phyloP scores from a whole-genome alignment of 2,329 filamentous ascomycete species.

The Neonectria coccinea region DNA sequence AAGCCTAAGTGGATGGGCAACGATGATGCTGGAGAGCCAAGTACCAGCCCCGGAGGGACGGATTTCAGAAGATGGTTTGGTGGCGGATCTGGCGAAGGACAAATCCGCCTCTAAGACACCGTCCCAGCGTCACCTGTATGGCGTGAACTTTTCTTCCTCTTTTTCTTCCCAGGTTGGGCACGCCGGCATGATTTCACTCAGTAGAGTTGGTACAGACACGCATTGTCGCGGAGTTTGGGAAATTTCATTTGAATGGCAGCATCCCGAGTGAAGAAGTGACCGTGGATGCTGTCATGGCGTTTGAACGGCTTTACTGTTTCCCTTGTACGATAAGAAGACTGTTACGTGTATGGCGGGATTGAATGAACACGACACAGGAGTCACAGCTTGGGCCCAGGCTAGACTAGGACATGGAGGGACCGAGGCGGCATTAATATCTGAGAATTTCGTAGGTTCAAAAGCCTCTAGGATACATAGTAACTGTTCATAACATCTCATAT shows the following conservation, averaged over 20 bases:
- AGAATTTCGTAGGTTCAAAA: slow-evolving; percentile 12
- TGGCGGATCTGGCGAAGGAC: slow-evolving; percentile 54
- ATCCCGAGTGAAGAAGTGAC: slow-evolving; percentile 3
- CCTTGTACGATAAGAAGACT: not conserved
- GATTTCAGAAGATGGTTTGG: slow-evolving; percentile 71
- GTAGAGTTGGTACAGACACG: slow-evolving; percentile 28
- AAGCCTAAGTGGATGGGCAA: slow-evolving; percentile 85
- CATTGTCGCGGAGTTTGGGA: slow-evolving; percentile 40
- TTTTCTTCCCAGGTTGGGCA: slow-evolving; percentile 17
- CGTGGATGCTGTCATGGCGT: slow-evolving; percentile 11
- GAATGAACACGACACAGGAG: slow-evolving; percentile 12
- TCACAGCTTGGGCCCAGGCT: not conserved
- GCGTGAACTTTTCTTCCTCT: slow-evolving; percentile 25
- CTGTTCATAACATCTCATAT: slow-evolving; percentile 24
- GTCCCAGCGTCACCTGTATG: slow-evolving; percentile 4
- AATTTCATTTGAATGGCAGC: slow-evolving; percentile 2
- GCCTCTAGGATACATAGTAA: slow-evolving; percentile 13
- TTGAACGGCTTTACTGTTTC: slow-evolving; percentile 10
- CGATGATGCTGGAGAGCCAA: slow-evolving; percentile 55
- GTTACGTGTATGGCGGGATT: not conserved
- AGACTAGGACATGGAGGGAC: slow-evolving; percentile 7
- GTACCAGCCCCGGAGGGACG: slow-evolving; percentile 43
- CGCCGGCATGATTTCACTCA: slow-evolving; percentile 24
- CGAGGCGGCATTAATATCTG: slow-evolving; percentile 8
- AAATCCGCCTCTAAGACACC: slow-evolving; percentile 45